Percentiles rank a stretch among this genome's conserved stretches.
Conservation (phyloP, 495 filamentous ascomycete species). For the Oleoguttula mirabilis region DNA sequence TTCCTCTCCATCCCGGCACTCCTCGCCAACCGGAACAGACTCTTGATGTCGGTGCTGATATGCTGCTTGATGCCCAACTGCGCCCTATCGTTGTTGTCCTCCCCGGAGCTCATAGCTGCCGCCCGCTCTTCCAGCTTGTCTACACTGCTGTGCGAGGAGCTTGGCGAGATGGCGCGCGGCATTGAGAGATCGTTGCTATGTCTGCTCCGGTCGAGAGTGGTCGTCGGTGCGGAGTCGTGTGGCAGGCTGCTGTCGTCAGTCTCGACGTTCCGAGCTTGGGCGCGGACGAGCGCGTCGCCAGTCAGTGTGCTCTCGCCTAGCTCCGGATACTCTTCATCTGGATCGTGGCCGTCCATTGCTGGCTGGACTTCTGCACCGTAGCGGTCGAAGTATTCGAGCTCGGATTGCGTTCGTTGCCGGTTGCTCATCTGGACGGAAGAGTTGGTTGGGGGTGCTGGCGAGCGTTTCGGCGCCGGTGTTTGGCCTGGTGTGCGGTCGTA, state of each 20-base stretch:
- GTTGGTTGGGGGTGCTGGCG: constrained; percentile 28
- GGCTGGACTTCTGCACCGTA: constrained; percentile 75
- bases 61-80: constrained; percentile 83
- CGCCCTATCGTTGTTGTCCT: constrained; percentile 51
- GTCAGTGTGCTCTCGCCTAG: constrained; percentile 43
- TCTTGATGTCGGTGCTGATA: constrained; percentile 77
- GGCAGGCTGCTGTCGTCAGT: not conserved
- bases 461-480: constrained; percentile 54
- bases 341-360: constrained; percentile 80
- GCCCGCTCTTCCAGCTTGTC: constrained; percentile 27
- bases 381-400: constrained; percentile 73
- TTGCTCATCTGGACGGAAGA: constrained; percentile 16
- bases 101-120: constrained; percentile 24
- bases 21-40: constrained; percentile 68
- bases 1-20: constrained; percentile 66
- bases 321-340: constrained; percentile 34
- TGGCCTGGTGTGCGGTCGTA: constrained; percentile 77
- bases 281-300: constrained; percentile 30
- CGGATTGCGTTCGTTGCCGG: constrained; percentile 36
- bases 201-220: not conserved
- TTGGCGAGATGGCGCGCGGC: constrained; percentile 12
- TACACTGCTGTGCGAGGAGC: constrained; percentile 18
- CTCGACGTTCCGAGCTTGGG: constrained; percentile 5
- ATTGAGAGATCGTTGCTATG: not conserved
- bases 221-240: constrained; percentile 9